Conservation (phyloP, 2,329 filamentous ascomycete species). For the Scytalidium lignicola region DNA sequence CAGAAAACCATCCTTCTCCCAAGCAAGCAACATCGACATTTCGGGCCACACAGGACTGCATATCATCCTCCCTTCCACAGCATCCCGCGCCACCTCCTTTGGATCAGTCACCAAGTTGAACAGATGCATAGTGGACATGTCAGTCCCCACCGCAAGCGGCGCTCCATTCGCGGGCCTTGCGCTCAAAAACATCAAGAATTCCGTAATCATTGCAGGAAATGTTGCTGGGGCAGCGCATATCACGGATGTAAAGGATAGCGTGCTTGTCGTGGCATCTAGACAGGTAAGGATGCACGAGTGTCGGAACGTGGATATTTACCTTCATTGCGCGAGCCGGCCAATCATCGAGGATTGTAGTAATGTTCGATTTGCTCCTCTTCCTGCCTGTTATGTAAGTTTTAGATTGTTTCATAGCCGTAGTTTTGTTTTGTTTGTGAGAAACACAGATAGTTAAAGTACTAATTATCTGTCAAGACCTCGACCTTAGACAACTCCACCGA, state of each 20-base stretch:
- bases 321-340: conserved; percentile 75
- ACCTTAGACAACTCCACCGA: conserved; percentile 23
- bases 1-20: conserved; percentile 59
- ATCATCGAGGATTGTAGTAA: conserved; percentile 87
- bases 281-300: conserved; percentile 94
- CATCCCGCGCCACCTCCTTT: conserved; percentile 65
- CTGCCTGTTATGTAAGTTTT: conserved; percentile 58
- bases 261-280: conserved; percentile 74
- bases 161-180: conserved; percentile 65
- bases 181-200: conserved; percentile 64
- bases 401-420: conserved; percentile 3
- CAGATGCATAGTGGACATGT: conserved; percentile 76
- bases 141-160: conserved; percentile 54
- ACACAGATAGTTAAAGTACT: conserved; percentile 9
- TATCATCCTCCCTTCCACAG: conserved; percentile 70
- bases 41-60: conserved; percentile 63
- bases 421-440: conserved; percentile 10
- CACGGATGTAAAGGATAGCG: conserved; percentile 65
- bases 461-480: conserved; percentile 16
- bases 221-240: conserved; percentile 80
- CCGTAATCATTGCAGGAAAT: conserved; percentile 71
- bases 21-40: conserved; percentile 57
- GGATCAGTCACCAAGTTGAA: conserved; percentile 66
- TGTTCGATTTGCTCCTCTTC: conserved; percentile 76
- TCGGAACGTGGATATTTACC: conserved; percentile 73